A percentile compares a stretch with the other conserved stretches of the same genome.
phyloP scores from a whole-genome alignment of 768 basidiomycete species.

The Rhizopogon salebrosus region DNA sequence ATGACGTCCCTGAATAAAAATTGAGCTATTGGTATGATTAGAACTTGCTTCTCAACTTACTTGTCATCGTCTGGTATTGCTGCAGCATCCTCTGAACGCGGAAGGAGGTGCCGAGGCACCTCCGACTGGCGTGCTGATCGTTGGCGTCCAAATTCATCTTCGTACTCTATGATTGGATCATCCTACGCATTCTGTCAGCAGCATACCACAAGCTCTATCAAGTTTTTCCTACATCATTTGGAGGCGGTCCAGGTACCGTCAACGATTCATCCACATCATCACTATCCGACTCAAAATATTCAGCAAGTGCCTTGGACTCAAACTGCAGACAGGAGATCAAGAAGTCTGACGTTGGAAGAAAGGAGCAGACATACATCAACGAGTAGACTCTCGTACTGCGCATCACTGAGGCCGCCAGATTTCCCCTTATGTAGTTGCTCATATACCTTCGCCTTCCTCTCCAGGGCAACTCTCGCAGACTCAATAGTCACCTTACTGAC shows the following conservation, averaged over 20 bases:
- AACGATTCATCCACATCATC: slow-evolving; percentile 79
- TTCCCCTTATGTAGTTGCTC: slow-evolving; percentile 75
- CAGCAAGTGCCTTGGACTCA: slow-evolving; percentile 48
- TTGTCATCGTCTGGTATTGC: slow-evolving; percentile 46
- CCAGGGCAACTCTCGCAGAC: slow-evolving; percentile 61
- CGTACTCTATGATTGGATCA: slow-evolving; percentile 80
- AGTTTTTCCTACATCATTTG: slow-evolving; percentile 31
- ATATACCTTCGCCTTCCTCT: slow-evolving; percentile 77
- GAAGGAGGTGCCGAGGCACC: slow-evolving; percentile 62
- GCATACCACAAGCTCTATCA: background rate
- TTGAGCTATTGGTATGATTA: background rate
- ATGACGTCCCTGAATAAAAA: slow-evolving; percentile 48
- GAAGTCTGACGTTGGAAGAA: background rate
- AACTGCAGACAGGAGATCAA: slow-evolving; percentile 40
- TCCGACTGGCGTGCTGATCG: slow-evolving; percentile 68
- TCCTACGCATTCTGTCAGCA: slow-evolving; percentile 33
- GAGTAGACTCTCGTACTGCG: slow-evolving; percentile 64
- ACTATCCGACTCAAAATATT: slow-evolving; percentile 60
- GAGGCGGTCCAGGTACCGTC: slow-evolving; percentile 45
- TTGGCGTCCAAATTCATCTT: slow-evolving; percentile 82
- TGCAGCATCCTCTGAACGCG: slow-evolving; percentile 38
- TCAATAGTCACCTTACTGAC: slow-evolving; percentile 69
- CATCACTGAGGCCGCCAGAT: slow-evolving; percentile 70
- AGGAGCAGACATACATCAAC: slow-evolving; percentile 60
- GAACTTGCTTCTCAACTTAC: slow-evolving; percentile 29